Evolutionary conservation across 2,329 filamentous ascomycete species (phyloP).

Genomic region (Ceratocystis smalleyi): DNA sequence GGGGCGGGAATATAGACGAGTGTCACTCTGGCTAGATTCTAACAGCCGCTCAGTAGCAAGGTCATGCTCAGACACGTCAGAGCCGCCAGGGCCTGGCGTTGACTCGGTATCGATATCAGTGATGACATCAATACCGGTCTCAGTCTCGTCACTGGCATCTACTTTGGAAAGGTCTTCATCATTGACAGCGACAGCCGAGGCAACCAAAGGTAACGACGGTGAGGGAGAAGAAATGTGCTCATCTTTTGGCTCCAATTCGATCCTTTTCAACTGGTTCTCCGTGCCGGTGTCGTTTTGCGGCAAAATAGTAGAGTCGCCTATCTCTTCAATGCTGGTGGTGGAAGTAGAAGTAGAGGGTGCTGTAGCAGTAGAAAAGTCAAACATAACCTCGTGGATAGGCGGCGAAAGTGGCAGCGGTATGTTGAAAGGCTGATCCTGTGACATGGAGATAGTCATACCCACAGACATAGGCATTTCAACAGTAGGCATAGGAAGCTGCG

Average conservation of each 20-base stretch:
- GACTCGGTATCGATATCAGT: neutral
- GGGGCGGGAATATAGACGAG: neutral
- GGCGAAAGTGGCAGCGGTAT: conserved; percentile 7
- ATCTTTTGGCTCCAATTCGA: neutral
- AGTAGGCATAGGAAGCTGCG: conserved; percentile 15
- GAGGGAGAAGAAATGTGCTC: no score
- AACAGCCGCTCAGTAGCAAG: neutral
- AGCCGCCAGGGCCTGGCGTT: neutral
- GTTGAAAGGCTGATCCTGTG: neutral
- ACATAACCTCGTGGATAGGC: conserved; percentile 13
- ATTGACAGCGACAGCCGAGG: no score
- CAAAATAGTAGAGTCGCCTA: conserved; percentile 4
- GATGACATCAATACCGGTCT: neutral
- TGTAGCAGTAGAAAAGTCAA: conserved; percentile 10
- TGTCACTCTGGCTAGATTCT: neutral
- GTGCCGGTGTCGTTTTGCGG: neutral
- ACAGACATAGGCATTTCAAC: conserved; percentile 2
- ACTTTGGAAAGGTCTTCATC: no score
- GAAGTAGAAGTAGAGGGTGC: conserved; percentile 6
- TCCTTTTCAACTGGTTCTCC: neutral
- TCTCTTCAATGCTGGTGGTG: conserved; percentile 13
- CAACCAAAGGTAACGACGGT: neutral
- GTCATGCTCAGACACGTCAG: neutral
- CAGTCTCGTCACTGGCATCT: no score
- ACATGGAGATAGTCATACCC: conserved; percentile 11